Conservation (phyloP, 208 protist genomes). For the Plasmodiophora brassicae region DNA sequence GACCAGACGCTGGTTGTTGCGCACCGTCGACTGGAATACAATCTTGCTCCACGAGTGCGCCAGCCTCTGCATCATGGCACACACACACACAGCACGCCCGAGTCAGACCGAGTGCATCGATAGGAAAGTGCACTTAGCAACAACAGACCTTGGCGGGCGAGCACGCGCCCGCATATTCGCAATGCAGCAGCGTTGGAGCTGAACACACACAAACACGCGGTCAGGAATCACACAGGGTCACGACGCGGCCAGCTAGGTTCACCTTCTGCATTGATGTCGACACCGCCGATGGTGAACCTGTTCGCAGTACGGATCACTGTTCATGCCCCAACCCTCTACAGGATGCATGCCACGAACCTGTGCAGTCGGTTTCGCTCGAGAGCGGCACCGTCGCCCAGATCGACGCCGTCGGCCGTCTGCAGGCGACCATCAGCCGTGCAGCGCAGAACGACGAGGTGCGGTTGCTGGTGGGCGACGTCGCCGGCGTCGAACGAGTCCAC, state of each 20-base stretch:
- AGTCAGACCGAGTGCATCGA: background rate
- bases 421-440: background rate
- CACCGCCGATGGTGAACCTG: background rate
- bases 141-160: background rate
- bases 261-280: too few relatives aligned
- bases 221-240: too few relatives aligned
- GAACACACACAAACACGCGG: background rate
- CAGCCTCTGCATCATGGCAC: too few relatives aligned
- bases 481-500: too few relatives aligned
- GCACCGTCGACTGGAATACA: background rate
- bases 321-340: background rate
- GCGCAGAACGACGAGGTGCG: background rate
- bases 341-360: background rate
- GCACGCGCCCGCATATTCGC: background rate
- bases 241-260: too few relatives aligned
- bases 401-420: background rate
- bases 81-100: too few relatives aligned
- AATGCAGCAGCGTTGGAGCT: background rate
- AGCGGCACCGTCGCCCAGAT: background rate
- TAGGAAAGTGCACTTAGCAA: background rate
- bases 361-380: background rate
- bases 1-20: too few relatives aligned
- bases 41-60: background rate
- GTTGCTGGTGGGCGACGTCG: background rate
- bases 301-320: too few relatives aligned